Percentiles rank a stretch among this genome's conserved stretches.
phyloP scores from a whole-genome alignment of 2,329 filamentous ascomycete species.

The Aureobasidium mangrovei region DNA sequence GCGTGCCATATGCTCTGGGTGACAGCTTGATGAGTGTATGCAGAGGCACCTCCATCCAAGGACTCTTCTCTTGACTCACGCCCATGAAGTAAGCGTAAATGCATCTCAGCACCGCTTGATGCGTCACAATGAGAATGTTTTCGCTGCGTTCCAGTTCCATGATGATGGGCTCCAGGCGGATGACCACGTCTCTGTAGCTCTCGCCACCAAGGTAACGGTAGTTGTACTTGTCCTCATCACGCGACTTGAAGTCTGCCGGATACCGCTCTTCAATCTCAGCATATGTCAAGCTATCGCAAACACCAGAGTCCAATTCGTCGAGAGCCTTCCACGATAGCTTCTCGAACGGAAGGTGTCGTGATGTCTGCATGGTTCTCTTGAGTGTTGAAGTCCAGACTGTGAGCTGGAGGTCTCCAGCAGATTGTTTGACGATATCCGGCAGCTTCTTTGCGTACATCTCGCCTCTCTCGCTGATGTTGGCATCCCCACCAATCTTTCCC shows the following conservation, averaged over 20 bases:
- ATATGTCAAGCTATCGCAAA: conserved; percentile 94
- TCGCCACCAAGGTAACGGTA: conserved; percentile 97
- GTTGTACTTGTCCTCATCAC: conserved; percentile 99
- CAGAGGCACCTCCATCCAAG: conserved; percentile 97
- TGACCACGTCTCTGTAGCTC: conserved; percentile 93
- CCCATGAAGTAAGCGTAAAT: conserved; percentile 99
- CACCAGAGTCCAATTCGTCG: conserved; percentile 91
- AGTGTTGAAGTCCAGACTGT: conserved; percentile 70
- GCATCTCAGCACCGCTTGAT: conserved; percentile 91
- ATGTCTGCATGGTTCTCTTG: conserved; percentile 82
- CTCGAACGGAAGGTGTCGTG: conserved; percentile 80
- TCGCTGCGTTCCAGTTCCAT: conserved; percentile 97
- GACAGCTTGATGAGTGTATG: conserved; percentile 96
- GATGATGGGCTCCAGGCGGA: conserved; percentile 95
- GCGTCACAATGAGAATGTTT: conserved; percentile 95
- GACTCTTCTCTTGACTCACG: conserved; percentile 80
- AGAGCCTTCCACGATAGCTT: conserved; percentile 98
- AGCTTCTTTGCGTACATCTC: conserved; percentile 79
- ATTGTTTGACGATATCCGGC: conserved; percentile 74
- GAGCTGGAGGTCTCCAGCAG: conserved; percentile 66
- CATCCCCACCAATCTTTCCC: conserved; percentile 88
- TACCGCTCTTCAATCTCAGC: conserved; percentile 86
- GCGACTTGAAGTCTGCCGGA: conserved; percentile 88
- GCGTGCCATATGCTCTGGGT: conserved; percentile 84
- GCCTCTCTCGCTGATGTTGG: conserved; percentile 74